Conservation (phyloP, 192 early-diverging fungal genomes). For the Mortierella alpina region DNA sequence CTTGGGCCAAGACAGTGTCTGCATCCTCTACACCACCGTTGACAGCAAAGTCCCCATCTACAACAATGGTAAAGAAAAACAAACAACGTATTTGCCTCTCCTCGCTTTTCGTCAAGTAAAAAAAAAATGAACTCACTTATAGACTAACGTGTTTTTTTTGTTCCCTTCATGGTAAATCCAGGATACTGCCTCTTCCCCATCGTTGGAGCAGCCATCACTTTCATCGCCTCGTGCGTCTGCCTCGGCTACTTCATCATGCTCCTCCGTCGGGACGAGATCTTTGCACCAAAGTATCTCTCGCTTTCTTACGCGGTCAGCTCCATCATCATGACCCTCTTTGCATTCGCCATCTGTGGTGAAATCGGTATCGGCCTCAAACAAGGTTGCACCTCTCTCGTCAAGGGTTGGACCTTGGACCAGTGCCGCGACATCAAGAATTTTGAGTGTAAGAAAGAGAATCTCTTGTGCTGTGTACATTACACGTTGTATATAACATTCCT, state of each 20-base stretch:
- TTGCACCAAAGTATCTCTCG: conserved; percentile 11
- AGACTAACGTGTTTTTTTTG: not conserved
- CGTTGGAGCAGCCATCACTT: conserved; percentile 15
- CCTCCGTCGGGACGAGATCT: conserved; percentile 15
- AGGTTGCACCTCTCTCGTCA: conserved; percentile 16
- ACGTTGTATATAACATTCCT: not conserved
- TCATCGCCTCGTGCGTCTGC: conserved; percentile 8
- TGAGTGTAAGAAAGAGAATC: conserved; percentile 18
- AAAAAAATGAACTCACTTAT: not conserved
- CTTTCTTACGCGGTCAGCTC: not conserved
- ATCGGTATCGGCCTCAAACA: conserved; percentile 42
- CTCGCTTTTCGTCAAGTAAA: not conserved
- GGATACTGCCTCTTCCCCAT: conserved; percentile 48
- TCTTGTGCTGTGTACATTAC: not conserved
- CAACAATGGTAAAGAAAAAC: conserved; percentile 13
- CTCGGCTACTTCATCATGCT: conserved; percentile 14
- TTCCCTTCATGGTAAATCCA: conserved; percentile 1
- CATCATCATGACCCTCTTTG: conserved; percentile 10
- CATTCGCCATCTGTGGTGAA: conserved; percentile 44
- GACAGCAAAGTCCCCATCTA: conserved; percentile 10
- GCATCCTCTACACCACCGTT: conserved; percentile 27
- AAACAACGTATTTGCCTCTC: not conserved
- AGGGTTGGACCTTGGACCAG: not conserved
- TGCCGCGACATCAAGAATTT: conserved; percentile 22
- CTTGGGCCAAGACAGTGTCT: conserved; percentile 9